Conservation (phyloP, 495 filamentous ascomycete species). For the Penicillium paradoxum region DNA sequence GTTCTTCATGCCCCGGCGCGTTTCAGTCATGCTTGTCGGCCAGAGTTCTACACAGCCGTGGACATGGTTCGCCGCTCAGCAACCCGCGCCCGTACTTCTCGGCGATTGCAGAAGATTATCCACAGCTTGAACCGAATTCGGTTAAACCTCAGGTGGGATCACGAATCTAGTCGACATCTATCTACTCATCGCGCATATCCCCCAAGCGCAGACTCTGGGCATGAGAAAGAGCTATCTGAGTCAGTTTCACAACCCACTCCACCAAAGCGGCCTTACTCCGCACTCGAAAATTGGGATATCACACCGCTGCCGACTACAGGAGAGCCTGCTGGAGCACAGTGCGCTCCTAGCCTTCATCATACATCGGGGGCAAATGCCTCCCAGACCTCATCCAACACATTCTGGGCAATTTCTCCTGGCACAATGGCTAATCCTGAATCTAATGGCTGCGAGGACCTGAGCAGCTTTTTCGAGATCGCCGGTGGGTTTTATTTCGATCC, state of each 20-base stretch:
- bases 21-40: slow-evolving; percentile 62
- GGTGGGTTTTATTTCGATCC: slow-evolving; percentile 38
- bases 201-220: background rate
- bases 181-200: background rate
- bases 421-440: slow-evolving; percentile 11
- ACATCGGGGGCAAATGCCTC: slow-evolving; percentile 10
- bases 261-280: background rate
- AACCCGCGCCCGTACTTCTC: slow-evolving; percentile 32
- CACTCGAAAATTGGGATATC: background rate
- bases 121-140: slow-evolving; percentile 36
- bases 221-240: background rate
- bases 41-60: slow-evolving; percentile 76
- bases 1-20: slow-evolving; percentile 69
- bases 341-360: slow-evolving; percentile 4
- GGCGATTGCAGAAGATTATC: slow-evolving; percentile 39
- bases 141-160: slow-evolving; percentile 17
- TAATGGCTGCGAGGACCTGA: slow-evolving; percentile 36
- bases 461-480: slow-evolving; percentile 43
- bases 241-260: background rate
- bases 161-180: background rate
- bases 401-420: slow-evolving; percentile 22
- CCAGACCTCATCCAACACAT: slow-evolving; percentile 8
- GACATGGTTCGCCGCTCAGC: slow-evolving; percentile 66
- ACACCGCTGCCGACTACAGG: background rate
- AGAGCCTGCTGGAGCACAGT: slow-evolving; percentile 7